phyloP scores from a whole-genome alignment of 495 filamentous ascomycete genomes.

The Astrothelium macrocarpum region DNA sequence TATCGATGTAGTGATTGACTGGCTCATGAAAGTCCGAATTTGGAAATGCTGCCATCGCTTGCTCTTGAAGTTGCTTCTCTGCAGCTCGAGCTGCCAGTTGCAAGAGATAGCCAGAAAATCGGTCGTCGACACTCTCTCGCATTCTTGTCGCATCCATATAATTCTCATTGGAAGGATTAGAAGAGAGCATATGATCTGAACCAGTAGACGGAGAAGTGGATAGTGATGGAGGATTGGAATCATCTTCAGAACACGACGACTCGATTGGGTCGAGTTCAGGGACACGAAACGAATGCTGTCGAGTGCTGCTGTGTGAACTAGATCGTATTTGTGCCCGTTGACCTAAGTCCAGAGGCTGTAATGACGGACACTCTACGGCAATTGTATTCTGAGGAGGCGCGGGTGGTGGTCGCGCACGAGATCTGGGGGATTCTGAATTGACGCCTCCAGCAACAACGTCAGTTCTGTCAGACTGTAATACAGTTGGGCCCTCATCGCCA shows the following conservation, averaged over 20 bases:
- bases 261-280: slow-evolving; percentile 47
- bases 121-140: slow-evolving; percentile 56
- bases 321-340: slow-evolving; percentile 18
- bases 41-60: slow-evolving; percentile 60
- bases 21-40: slow-evolving; percentile 54
- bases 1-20: slow-evolving; percentile 52
- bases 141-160: slow-evolving; percentile 36
- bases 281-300: slow-evolving; percentile 47
- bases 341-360: neutral
- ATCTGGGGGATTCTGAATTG: slow-evolving; percentile 6
- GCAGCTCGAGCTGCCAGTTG: slow-evolving; percentile 66
- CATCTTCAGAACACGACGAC: slow-evolving; percentile 45
- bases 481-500: slow-evolving; percentile 20
- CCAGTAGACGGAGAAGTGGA: slow-evolving; percentile 40
- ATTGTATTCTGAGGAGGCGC: slow-evolving; percentile 10
- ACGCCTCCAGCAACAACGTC: slow-evolving; percentile 25
- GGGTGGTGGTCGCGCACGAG: slow-evolving; percentile 7
- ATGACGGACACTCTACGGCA: neutral
- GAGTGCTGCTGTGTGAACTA: slow-evolving; percentile 35
- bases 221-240: slow-evolving; percentile 38
- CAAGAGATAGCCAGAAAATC: slow-evolving; percentile 63
- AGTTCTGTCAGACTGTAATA: slow-evolving; percentile 32
- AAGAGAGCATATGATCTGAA: slow-evolving; percentile 24
- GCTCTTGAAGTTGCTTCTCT: slow-evolving; percentile 60
- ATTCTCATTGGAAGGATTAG: slow-evolving; percentile 23